A percentile compares a stretch with the other conserved stretches of the same genome.
Conservation (phyloP, 2,329 filamentous ascomycete genomes). For the Knufia petricola region DNA sequence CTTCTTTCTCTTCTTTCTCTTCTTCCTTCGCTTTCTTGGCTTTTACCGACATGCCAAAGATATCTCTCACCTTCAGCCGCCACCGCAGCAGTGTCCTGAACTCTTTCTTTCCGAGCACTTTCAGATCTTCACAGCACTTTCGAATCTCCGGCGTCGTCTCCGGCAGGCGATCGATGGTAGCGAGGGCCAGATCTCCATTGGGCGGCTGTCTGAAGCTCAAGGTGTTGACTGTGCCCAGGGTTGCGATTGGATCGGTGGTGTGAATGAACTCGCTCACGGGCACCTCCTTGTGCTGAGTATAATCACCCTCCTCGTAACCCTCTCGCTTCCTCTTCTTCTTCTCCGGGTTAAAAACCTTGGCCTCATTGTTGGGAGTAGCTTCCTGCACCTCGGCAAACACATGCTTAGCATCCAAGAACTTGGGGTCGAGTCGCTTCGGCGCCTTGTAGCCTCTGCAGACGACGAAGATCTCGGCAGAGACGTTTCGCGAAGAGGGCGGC, state of each 20-base stretch:
- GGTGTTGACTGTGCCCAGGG: constrained; percentile 76
- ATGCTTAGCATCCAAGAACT: constrained; percentile 76
- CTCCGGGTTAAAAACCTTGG: constrained; percentile 96
- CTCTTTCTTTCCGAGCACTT: constrained; percentile 85
- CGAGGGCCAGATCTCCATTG: constrained; percentile 75
- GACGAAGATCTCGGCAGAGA: constrained; percentile 97
- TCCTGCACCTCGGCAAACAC: constrained; percentile 90
- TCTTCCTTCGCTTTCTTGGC: constrained; percentile 34
- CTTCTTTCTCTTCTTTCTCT: constrained; percentile 38
- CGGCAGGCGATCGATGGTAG: constrained; percentile 73
- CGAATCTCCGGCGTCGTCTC: constrained; percentile 79
- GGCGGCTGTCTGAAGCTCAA: constrained; percentile 71
- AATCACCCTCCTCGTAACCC: constrained; percentile 95
- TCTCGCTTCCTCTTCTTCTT: constrained; percentile 95
- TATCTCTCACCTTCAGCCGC: constrained; percentile 79
- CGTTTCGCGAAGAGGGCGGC: constrained; percentile 87
- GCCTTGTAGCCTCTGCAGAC: constrained; percentile 94
- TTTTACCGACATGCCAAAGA: constrained; percentile 61
- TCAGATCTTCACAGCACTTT: constrained; percentile 69
- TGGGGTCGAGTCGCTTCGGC: constrained; percentile 83
- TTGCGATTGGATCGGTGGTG: constrained; percentile 82
- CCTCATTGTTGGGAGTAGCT: constrained; percentile 85
- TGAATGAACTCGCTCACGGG: constrained; percentile 89
- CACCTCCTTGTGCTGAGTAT: constrained; percentile 81
- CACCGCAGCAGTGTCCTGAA: constrained; percentile 85